A percentile compares a stretch with the other conserved stretches of the same genome.
phyloP scores from a whole-genome alignment of 2,329 filamentous ascomycete genomes.

The Coniella vitis region DNA sequence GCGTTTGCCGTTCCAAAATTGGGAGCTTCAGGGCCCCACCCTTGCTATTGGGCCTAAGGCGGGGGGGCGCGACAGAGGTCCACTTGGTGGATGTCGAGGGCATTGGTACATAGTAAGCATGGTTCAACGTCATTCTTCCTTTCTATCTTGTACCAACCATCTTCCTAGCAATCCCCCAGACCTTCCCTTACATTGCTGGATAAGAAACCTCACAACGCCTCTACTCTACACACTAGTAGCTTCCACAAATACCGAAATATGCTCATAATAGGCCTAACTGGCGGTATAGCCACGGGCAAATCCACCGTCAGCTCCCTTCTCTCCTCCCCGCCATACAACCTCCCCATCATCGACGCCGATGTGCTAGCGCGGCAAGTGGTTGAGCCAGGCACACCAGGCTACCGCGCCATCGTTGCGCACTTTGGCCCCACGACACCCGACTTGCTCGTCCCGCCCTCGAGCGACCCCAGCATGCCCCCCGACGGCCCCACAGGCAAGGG shows the following conservation, averaged over 20 bases:
- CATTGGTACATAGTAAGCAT: background rate
- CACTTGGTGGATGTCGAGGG: no score
- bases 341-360: conserved; percentile 93
- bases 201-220: no score
- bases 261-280: conserved; percentile 92
- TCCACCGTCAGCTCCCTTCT: conserved; percentile 88
- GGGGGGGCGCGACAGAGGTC: no score
- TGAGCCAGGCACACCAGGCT: conserved; percentile 81
- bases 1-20: no score
- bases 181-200: background rate
- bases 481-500: conserved; percentile 54
- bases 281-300: conserved; percentile 97
- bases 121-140: conserved; percentile 3
- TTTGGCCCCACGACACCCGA: conserved; percentile 82
- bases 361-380: conserved; percentile 88
- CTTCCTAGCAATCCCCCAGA: background rate
- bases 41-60: no score
- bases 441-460: conserved; percentile 58
- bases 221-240: background rate
- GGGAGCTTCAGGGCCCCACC: no score
- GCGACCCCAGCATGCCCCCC: conserved; percentile 39
- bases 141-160: no score
- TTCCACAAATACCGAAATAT: conserved; percentile 39
- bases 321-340: conserved; percentile 68
- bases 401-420: conserved; percentile 72